Conservation (phyloP, 352 stramenopile species). For the Globisporangium irregulare region DNA sequence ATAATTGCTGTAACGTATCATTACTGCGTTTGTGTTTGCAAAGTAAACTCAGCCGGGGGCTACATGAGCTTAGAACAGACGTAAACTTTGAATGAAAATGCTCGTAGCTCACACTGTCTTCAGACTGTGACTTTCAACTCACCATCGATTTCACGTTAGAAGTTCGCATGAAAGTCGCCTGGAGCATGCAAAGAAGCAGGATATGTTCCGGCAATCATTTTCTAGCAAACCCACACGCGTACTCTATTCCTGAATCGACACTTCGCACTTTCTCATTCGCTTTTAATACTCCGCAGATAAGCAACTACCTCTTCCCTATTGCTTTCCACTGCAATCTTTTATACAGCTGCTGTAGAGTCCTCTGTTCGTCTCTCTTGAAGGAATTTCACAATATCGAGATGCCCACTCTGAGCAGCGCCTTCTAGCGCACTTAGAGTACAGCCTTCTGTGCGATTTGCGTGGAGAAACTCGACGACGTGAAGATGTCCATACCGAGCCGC, state of each 20-base stretch:
- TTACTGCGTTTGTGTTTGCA: too few relatives aligned
- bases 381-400: neutral
- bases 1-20: too few relatives aligned
- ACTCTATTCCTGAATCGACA: neutral
- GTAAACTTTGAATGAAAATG: too few relatives aligned
- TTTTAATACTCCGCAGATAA: neutral
- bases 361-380: neutral
- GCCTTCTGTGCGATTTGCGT: slow-evolving; percentile 4
- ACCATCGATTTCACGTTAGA: too few relatives aligned
- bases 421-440: slow-evolving; percentile 1
- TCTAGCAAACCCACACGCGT: too few relatives aligned
- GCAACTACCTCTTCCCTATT: neutral
- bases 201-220: too few relatives aligned
- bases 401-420: neutral
- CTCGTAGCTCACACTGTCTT: too few relatives aligned
- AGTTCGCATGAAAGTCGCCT: too few relatives aligned
- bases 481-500: slow-evolving; percentile 7
- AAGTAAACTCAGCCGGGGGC: too few relatives aligned
- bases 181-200: too few relatives aligned
- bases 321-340: neutral
- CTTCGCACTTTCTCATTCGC: neutral
- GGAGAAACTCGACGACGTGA: slow-evolving; percentile 4
- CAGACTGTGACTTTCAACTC: too few relatives aligned
- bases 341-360: neutral
- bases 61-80: too few relatives aligned